These are phyloP conservation scores for Quillaja saponaria DNA, from an alignment of 306 rosid genomes.

Conservation along the genomic window DNA sequence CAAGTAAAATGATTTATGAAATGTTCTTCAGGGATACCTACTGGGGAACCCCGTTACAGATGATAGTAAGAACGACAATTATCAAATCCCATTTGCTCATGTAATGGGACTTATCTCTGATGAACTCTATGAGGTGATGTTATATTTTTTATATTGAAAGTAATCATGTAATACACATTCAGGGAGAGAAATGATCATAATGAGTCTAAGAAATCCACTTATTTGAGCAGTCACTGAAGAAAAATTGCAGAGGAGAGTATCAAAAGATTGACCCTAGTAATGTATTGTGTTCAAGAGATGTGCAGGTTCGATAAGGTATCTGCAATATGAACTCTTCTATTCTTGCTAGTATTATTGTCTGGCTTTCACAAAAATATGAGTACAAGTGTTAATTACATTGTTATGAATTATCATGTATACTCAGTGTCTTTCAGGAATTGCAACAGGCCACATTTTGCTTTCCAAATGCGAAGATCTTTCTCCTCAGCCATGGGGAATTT, in stretches of 20 bases:
- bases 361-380: background rate
- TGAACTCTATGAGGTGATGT: slow-evolving; percentile 43
- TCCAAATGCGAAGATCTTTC: slow-evolving; percentile 12
- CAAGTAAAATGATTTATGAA: background rate
- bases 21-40: slow-evolving; percentile 41
- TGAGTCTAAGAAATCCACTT: background rate
- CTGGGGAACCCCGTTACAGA: slow-evolving; percentile 39
- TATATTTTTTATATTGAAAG: background rate
- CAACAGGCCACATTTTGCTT: slow-evolving; percentile 15
- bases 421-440: slow-evolving; percentile 35
- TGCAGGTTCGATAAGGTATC: slow-evolving; percentile 16
- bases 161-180: background rate
- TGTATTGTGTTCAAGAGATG: slow-evolving; percentile 23
- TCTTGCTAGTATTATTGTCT: background rate
- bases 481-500: slow-evolving; percentile 7
- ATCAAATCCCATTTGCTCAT: slow-evolving; percentile 26
- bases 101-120: slow-evolving; percentile 47
- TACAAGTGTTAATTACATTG: background rate
- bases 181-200: background rate
- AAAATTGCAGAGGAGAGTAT: slow-evolving; percentile 40
- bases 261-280: slow-evolving; percentile 18
- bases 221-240: slow-evolving; percentile 36
- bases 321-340: background rate
- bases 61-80: background rate
- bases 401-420: too few relatives aligned